Base-by-base conservation (phyloP, 805 yeast genomes). In the Jamesozyma spencerorum region DNA sequence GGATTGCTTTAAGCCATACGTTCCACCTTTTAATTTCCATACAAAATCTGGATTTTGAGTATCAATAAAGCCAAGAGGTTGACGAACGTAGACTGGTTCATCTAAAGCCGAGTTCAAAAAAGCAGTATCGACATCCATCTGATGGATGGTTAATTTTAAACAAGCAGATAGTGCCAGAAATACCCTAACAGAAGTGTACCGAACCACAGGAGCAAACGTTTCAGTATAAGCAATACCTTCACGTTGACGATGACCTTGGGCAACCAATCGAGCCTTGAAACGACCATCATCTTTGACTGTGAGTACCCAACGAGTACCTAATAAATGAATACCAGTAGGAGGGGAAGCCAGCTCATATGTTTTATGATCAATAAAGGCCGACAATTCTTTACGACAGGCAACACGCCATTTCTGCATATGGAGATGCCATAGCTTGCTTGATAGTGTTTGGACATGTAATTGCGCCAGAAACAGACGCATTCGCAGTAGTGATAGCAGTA, bases 201-300 rank as follows among this genome's bases (percentile, higher is more conserved):
- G 39, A 17, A 53, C 42, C 15, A 54, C 60, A 11, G 59, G 57
- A n/a, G 62, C 53, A 42, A 52, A 55, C 2, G 54, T 53, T 36
- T 49, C 59, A 3, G 41, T 28, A 36, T 53, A 57, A 37, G 54
- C 55, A 18, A 55, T 41, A 14, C 57, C 60, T n/a, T 39, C 42
- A 4, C 27, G 34, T 36, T 55, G 58, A 5, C 42, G 41, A 38
- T 44, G 47, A 2, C 60, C 62, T 37, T 55, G 44, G 14, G 55
- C 57, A 12, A 55, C 62, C 5, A 57, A 32, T 7, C 58, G 33
- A 8, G 59, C 56, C 33, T 55, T 57, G 10, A 49, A 39, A 10
- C 20, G n/a, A 18, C 39, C 42, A 19, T 13, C 20, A 19, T 31
- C 39, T 31, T 54, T 54, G 13, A 30, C 32, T 14, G 46, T 49